Evolutionary conservation across 2,329 filamentous ascomycete genomes (phyloP).

Genomic region (Aspergillus sp.): DNA sequence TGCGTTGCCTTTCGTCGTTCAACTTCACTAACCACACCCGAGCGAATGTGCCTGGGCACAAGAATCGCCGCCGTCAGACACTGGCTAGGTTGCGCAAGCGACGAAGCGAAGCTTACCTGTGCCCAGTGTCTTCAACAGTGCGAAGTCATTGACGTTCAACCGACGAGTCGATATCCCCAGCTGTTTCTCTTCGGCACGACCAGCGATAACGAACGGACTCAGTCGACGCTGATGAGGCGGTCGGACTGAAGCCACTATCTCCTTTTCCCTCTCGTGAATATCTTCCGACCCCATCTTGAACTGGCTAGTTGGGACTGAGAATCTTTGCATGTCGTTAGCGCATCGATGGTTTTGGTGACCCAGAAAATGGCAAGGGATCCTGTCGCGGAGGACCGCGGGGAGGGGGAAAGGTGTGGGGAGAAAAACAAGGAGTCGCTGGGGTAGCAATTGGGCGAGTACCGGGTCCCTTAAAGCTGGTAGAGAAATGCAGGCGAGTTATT

Average conservation of each 20-base stretch:
- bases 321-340: slow-evolving; percentile 32
- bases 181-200: slow-evolving; percentile 41
- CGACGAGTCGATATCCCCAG: slow-evolving; percentile 40
- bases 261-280: slow-evolving; percentile 34
- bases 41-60: slow-evolving; percentile 51
- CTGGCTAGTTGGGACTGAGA: slow-evolving; percentile 20
- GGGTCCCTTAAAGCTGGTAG: slow-evolving; percentile 2
- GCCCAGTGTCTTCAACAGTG: slow-evolving; percentile 51
- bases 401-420: slow-evolving; percentile 6
- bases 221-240: slow-evolving; percentile 31
- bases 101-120: slow-evolving; percentile 43
- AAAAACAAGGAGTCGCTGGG: not conserved
- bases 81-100: slow-evolving; percentile 6
- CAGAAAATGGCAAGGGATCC: slow-evolving; percentile 39
- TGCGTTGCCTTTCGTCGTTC: slow-evolving; percentile 38
- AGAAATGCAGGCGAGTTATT: slow-evolving; percentile 3
- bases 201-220: slow-evolving; percentile 42
- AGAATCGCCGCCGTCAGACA: slow-evolving; percentile 21
- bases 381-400: slow-evolving; percentile 30
- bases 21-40: slow-evolving; percentile 53
- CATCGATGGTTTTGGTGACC: slow-evolving; percentile 42
- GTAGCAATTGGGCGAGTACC: slow-evolving; percentile 20
- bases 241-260: slow-evolving; percentile 31
- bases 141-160: slow-evolving; percentile 48
- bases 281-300: slow-evolving; percentile 23